Evolutionary conservation across 805 yeast species (phyloP), one percentile per base, ranked within the genome.

Genomic region (Wickerhamomyces rabaulensis): DNA sequence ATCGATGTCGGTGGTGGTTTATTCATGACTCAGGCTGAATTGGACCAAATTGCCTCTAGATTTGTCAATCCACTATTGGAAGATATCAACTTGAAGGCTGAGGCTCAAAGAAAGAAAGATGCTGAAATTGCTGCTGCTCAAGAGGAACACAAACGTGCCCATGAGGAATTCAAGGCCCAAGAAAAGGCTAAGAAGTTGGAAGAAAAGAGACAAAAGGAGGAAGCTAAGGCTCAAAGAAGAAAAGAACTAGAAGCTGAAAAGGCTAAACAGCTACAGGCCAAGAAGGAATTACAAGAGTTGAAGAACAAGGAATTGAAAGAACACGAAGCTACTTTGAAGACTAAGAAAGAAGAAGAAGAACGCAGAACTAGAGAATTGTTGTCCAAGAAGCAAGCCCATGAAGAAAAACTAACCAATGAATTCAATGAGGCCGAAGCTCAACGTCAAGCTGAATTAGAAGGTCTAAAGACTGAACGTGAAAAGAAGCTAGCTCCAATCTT

Each of bases 1-100:
- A 71, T 89, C 56, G 75, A 88, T 59, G 68, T 92, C 52, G 99
- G 99, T 50, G 96, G 95, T 52, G 98, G 97, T 2, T 73, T 87
- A 48, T 78, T 75, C 58, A 79, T 92, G 76, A 73, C 86, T 36
- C 84, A 76, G 49, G 76, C 72, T 19, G 97, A 91, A 58, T 78
- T 94, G 51, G 84, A 87, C 52, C 75, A 75, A 43, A 78, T 92
- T 70, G 98, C 99, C 19, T 69, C 80, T 50, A 75, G 81, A 41
- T 73, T 87, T 59, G 96, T 94, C 48, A 74, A 78, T 54, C 99
- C 99, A 9, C 90, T 92, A 6, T 70, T 92, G 58, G 74, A 72
- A 36, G 91, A 88, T 64, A 79, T 92, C 58, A 73, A 78, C 55
- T 66, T 72, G 40, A 83, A 86, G 60, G 95, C 95, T 19, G 72